phyloP scores from a whole-genome alignment of 495 filamentous ascomycete species.

The Tuber indicum region DNA sequence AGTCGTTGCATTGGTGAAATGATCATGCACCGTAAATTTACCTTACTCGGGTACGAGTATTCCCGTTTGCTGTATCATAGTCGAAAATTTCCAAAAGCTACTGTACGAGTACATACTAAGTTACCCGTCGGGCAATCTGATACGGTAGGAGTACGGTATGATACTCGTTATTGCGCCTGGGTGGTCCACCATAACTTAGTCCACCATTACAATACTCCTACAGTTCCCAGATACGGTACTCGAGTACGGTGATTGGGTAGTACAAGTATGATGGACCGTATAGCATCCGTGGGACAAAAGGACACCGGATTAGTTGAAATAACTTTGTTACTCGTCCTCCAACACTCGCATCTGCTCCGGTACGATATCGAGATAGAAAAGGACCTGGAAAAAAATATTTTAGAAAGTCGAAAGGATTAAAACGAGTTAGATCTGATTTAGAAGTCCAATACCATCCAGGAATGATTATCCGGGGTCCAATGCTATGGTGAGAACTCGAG shows the following conservation, averaged over 20 bases:
- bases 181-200: too few relatives aligned
- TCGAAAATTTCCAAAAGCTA: too few relatives aligned
- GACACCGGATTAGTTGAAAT: neutral
- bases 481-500: neutral
- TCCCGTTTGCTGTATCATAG: too few relatives aligned
- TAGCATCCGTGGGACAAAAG: neutral
- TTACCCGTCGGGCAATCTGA: too few relatives aligned
- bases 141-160: too few relatives aligned
- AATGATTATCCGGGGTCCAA: slow-evolving; percentile 2
- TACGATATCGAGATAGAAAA: neutral
- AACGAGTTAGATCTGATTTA: neutral
- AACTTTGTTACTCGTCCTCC: neutral
- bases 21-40: too few relatives aligned
- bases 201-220: neutral
- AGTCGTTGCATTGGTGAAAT: too few relatives aligned
- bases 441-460: neutral
- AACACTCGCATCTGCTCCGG: neutral
- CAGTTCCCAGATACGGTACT: neutral
- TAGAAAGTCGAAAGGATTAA: neutral
- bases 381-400: neutral
- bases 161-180: too few relatives aligned
- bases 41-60: too few relatives aligned
- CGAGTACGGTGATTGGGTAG: neutral
- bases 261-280: too few relatives aligned
- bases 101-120: too few relatives aligned